Conservation (phyloP, 192 early-diverging fungal genomes). For the Coemansia sp. region DNA sequence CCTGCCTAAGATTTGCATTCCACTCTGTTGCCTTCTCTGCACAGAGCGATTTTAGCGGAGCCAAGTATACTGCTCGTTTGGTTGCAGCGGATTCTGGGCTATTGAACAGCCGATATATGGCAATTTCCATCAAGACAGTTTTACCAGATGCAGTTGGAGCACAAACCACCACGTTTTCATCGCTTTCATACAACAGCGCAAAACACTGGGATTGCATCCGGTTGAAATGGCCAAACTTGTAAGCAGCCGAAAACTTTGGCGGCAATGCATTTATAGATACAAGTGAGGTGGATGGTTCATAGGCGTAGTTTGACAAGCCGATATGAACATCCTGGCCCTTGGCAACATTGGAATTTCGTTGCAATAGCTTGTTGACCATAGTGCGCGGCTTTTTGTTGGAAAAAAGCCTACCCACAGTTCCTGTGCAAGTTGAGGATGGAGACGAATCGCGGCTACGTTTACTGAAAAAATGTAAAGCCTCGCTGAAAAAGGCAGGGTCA, state of each 20-base stretch:
- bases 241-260: conserved; percentile 8
- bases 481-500: conserved; percentile 1
- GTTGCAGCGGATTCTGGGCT: not conserved
- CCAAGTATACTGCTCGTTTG: conserved; percentile 60
- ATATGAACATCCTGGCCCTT: no score
- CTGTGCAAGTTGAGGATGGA: not conserved
- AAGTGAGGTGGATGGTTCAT: not conserved
- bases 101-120: conserved; percentile 21
- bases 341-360: no score
- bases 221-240: conserved; percentile 34
- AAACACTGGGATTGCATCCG: conserved; percentile 31
- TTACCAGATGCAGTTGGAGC: conserved; percentile 72
- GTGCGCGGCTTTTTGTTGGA: not conserved
- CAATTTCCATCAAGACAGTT: conserved; percentile 63
- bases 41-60: conserved; percentile 66
- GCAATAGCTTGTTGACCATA: no score
- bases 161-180: conserved; percentile 28
- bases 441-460: not conserved
- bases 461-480: conserved; percentile 1
- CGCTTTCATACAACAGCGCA: conserved; percentile 9
- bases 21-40: conserved; percentile 62
- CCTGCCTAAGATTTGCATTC: conserved; percentile 45
- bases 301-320: no score
- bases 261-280: conserved; percentile 17
- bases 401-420: conserved; percentile 11